These are phyloP conservation scores for Astragalus glycyphyllos DNA, from an alignment of 306 rosid species.

Conservation along the genomic window DNA sequence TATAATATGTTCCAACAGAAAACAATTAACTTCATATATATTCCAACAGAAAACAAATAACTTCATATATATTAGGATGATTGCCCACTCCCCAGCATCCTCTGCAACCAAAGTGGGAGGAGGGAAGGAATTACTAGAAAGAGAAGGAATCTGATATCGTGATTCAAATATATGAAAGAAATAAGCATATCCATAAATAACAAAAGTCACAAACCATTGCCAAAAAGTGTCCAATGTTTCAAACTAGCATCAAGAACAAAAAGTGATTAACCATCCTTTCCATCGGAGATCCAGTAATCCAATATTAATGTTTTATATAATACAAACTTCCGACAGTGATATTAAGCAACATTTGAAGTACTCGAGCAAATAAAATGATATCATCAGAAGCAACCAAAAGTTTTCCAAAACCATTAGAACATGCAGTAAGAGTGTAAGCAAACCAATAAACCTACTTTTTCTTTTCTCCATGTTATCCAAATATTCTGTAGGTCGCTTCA, in stretches of 20 bases:
- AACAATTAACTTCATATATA: conserved; percentile 3
- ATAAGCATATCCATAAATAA: background rate
- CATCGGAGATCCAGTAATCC: conserved; percentile 24
- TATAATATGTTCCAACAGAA: background rate
- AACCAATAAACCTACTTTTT: conserved; percentile 59
- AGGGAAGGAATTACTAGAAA: background rate
- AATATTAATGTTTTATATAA: conserved; percentile 10
- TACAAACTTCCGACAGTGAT: background rate
- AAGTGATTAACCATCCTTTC: background rate
- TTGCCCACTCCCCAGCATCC: conserved; percentile 6
- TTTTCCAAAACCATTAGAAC: conserved; percentile 10
- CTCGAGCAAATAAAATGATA: background rate
- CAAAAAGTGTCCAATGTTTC: conserved; percentile 18
- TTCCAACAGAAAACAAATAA: background rate
- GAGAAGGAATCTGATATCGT: conserved; percentile 2
- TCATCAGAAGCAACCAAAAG: background rate
- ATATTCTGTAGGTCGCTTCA: conserved; percentile 63
- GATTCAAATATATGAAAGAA: conserved; percentile 7
- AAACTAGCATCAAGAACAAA: conserved; percentile 19
- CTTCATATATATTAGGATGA: background rate
- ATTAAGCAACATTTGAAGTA: conserved; percentile 9
- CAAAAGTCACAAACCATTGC: conserved; percentile 14
- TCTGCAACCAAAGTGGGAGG: background rate
- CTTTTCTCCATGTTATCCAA: conserved; percentile 83
- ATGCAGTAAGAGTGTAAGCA: background rate